Evolutionary conservation across 352 stramenopile species (phyloP).

Genomic region (Globisporangium alternatum): DNA sequence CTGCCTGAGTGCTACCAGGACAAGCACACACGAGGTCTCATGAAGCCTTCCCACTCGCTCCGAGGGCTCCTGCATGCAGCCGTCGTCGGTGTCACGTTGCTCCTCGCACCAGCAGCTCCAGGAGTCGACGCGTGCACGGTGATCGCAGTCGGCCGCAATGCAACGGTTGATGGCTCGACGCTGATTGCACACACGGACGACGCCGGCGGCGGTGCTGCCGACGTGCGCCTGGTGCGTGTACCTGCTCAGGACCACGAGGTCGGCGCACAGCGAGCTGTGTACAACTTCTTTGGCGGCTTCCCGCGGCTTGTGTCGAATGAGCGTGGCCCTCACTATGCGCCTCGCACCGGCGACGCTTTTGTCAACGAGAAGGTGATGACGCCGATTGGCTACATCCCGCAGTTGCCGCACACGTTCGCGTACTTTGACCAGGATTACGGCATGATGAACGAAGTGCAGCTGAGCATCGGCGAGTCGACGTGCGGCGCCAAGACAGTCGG

Average conservation of each 20-base stretch:
- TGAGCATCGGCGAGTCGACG: constrained; percentile 88
- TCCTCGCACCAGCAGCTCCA: background rate
- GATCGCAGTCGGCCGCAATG: constrained; percentile 63
- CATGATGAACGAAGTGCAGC: constrained; percentile 88
- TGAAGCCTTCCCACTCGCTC: background rate
- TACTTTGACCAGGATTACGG: constrained; percentile 89
- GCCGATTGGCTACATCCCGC: constrained; percentile 67
- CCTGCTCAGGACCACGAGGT: constrained; percentile 51
- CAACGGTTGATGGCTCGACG: constrained; percentile 60
- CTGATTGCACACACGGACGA: constrained; percentile 77
- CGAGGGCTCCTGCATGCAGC: background rate
- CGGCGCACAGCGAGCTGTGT: constrained; percentile 33
- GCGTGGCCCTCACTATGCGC: constrained; percentile 48
- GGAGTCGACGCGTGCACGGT: constrained; percentile 65
- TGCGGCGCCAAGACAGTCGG: constrained; percentile 60
- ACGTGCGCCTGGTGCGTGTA: constrained; percentile 82
- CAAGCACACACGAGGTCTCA: background rate
- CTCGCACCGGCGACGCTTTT: constrained; percentile 15
- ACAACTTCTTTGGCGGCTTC: constrained; percentile 47
- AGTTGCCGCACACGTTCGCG: constrained; percentile 85
- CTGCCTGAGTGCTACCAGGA: background rate
- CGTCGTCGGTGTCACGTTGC: background rate
- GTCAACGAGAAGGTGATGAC: constrained; percentile 21
- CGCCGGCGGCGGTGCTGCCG: constrained; percentile 53
- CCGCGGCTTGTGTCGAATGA: constrained; percentile 51